Conservation (phyloP, 2,329 filamentous ascomycete species). For the Neurospora crassa region DNA sequence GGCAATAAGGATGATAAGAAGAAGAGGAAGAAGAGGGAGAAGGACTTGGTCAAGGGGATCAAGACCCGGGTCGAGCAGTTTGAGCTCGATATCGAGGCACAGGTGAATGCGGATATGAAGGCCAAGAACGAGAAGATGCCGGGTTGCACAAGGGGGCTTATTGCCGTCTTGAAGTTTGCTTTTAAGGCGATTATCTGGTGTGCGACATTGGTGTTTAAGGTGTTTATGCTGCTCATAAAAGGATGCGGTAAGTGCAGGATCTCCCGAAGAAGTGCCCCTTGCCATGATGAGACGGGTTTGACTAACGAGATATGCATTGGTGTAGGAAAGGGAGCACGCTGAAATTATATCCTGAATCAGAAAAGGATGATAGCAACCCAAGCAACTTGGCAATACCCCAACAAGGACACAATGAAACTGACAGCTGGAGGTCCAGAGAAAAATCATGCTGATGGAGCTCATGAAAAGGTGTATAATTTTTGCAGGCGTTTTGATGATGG, state of each 20-base stretch:
- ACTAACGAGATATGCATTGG: not conserved
- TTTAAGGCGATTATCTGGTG: conserved; percentile 52
- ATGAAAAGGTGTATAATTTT: not conserved
- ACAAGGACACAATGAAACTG: not conserved
- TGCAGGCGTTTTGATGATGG: not conserved
- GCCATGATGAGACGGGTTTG: not conserved
- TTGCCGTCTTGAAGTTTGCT: conserved; percentile 41
- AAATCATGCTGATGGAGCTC: not conserved
- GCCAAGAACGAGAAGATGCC: conserved; percentile 38
- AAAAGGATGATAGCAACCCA: not conserved
- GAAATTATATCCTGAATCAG: not conserved
- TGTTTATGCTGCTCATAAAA: conserved; percentile 27
- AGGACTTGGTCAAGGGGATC: not conserved
- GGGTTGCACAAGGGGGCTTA: conserved; percentile 35
- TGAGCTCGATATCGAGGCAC: conserved; percentile 55
- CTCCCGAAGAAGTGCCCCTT: not conserved
- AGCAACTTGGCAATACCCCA: not conserved
- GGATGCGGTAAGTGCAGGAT: not conserved
- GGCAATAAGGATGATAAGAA: conserved; percentile 24
- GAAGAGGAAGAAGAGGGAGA: conserved; percentile 22
- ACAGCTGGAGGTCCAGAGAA: not conserved
- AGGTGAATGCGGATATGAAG: conserved; percentile 36
- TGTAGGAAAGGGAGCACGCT: not conserved
- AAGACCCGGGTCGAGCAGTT: conserved; percentile 42
- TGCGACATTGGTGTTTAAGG: conserved; percentile 46